phyloP scores from a whole-genome alignment of 139 green algal species.

The Microglena sp. region DNA sequence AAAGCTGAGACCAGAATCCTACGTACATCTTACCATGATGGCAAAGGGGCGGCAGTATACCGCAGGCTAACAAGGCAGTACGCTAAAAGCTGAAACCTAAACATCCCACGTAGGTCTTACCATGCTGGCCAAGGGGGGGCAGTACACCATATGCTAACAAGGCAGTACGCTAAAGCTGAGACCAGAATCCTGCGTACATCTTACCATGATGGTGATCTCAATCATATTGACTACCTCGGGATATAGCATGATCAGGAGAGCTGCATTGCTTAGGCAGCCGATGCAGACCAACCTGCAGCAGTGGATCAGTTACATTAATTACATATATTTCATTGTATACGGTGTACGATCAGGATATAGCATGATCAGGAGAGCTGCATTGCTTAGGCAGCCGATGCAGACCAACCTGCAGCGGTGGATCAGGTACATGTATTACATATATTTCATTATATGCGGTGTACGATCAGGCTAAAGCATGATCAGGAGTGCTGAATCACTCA shows the following conservation, averaged over 20 bases:
- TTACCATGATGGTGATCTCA: conserved; percentile 77
- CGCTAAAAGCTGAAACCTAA: too few species aligned
- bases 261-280: conserved; percentile 84
- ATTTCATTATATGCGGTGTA: too few species aligned
- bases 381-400: conserved; percentile 82
- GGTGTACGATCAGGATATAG: conserved; percentile 88
- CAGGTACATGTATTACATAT: neutral
- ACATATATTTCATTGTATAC: too few species aligned
- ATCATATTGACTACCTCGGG: conserved; percentile 60
- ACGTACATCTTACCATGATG: conserved; percentile 77
- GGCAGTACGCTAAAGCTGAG: too few species aligned
- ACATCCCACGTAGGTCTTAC: too few species aligned
- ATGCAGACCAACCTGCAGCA: conserved; percentile 65
- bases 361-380: conserved; percentile 77
- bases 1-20: too few species aligned
- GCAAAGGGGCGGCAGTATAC: too few species aligned
- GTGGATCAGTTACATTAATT: neutral
- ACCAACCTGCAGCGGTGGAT: conserved; percentile 54
- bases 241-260: conserved; percentile 77
- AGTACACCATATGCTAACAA: too few species aligned
- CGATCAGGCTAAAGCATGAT: conserved; percentile 80
- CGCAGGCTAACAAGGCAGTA: too few species aligned
- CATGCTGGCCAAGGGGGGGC: too few species aligned
- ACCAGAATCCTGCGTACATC: too few species aligned
- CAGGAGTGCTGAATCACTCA: conserved; percentile 90